Evolutionary conservation across 257 asterid species (phyloP).

Genomic region (Nicotiana sylvestris): DNA sequence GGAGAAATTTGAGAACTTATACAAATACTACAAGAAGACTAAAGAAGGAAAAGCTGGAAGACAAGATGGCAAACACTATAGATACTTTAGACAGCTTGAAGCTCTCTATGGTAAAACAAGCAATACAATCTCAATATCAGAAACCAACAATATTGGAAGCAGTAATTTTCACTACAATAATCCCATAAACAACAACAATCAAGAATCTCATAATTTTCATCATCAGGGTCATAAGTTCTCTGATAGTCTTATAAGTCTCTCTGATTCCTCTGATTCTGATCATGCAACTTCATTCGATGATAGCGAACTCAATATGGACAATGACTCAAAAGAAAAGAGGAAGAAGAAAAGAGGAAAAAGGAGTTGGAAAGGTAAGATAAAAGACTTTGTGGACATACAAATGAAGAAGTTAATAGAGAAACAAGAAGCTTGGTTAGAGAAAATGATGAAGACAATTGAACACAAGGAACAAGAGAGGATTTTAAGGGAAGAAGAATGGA

Average conservation of each 20-base stretch:
- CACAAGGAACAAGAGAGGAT: constrained; percentile 73
- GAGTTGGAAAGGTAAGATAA: constrained; percentile 64
- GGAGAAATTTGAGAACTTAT: constrained; percentile 90
- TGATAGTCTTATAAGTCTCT: constrained; percentile 68
- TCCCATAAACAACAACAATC: not conserved
- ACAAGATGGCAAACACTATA: constrained; percentile 93
- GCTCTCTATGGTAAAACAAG: constrained; percentile 77
- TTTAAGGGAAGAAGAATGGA: constrained; percentile 74
- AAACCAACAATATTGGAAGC: not conserved
- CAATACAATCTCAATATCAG: constrained; percentile 34
- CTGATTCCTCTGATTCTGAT: constrained; percentile 55
- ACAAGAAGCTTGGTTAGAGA: constrained; percentile 87
- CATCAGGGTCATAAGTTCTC: constrained; percentile 31
- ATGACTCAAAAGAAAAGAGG: constrained; percentile 22
- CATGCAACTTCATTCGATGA: constrained; percentile 53
- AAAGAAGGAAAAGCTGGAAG: constrained; percentile 93
- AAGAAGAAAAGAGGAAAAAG: constrained; percentile 39
- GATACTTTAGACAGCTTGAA: constrained; percentile 94
- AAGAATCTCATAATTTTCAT: not conserved
- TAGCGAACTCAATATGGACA: constrained; percentile 25
- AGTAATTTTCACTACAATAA: not conserved
- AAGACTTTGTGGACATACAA: constrained; percentile 60
- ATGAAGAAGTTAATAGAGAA: constrained; percentile 80
- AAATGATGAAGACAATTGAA: constrained; percentile 70
- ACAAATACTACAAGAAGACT: constrained; percentile 96